Evolutionary conservation across 1,284 basidiomycete genomes (phyloP).

Genomic region (Inonotus hispidus): DNA sequence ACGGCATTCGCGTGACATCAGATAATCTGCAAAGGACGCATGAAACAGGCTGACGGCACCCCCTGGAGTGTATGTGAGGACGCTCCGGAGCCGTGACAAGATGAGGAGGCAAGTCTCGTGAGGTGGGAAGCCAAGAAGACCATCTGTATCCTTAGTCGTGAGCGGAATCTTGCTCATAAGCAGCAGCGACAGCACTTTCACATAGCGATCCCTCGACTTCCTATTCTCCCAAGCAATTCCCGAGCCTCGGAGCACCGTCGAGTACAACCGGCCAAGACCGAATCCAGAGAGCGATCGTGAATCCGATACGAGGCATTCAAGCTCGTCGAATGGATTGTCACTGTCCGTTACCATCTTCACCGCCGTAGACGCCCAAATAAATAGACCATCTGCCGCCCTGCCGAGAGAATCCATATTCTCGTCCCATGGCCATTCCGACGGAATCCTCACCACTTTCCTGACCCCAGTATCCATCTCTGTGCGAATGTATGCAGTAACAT

Average conservation of each 20-base stretch:
- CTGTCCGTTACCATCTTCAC: neutral
- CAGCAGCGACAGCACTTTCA: neutral
- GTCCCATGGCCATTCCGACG: neutral
- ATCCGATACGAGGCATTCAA: neutral
- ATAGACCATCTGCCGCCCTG: neutral
- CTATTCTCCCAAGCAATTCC: neutral
- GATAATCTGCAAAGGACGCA: constrained; percentile 3
- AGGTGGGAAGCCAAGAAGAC: neutral
- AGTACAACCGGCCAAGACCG: neutral
- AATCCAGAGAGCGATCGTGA: neutral
- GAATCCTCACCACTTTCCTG: neutral
- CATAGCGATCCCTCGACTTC: neutral
- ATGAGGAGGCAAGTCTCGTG: neutral
- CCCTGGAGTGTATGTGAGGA: neutral
- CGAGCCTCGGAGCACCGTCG: neutral
- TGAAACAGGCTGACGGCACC: constrained; percentile 1
- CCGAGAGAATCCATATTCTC: neutral
- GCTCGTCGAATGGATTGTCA: neutral
- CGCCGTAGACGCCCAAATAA: neutral
- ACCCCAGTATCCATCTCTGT: neutral
- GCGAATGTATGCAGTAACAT: neutral
- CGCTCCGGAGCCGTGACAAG: neutral
- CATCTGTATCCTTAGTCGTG: neutral
- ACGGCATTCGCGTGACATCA: neutral
- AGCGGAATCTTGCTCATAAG: neutral